Evolutionary conservation across 139 green algal genomes (phyloP), one percentile per base, ranked within the genome.

Genomic region (Zygnema circumcarinatum): DNA sequence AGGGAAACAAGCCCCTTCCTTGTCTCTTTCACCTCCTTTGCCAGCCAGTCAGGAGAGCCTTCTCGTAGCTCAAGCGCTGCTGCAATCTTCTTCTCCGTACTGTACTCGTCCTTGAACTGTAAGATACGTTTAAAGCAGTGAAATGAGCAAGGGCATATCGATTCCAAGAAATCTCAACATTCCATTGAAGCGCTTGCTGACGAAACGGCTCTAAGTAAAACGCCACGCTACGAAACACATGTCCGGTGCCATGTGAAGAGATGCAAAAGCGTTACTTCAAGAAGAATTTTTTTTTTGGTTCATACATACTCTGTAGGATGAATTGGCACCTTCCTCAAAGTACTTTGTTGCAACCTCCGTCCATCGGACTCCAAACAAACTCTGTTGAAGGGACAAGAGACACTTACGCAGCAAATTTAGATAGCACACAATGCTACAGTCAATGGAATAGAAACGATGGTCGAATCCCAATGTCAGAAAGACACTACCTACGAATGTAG

Each of bases 1-100:
- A 86, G 79, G n/a, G 47, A 76, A 75, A 98, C 72, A 86, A 99
- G 92, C 0, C 94, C 95, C n/a, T 90, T 83, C 1, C 81, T 79
- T n/a, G 92, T 87, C 1, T 36, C 81, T 38, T 86, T 78, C 31
- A 86, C 79, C 90, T 96, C 95, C 1, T 92, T 73, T 73, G 90
- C 79, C 76, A 96, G 88, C 91, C 93, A 95, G 1, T 93, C 85
- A 1, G 95, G 94, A 11, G 93, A 93, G 3, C 93, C 91, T 0
- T 91, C 79, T 0, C 93, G 88, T 25, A 93, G 32, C 22, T 90
- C 41, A 2, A 95, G 79, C 1, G 75, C 62, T 38, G 42, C 79
- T 35, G 52, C 86, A n/a, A 87, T 41, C 96, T 92, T 86, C n/a
- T 47, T 56, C 90, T 95, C 93, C 20, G 87, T 92, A 76, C 41